A percentile compares a stretch with the other conserved stretches of the same genome.
phyloP scores from a whole-genome alignment of 495 filamentous ascomycete genomes.

The Penicillium angulare region DNA sequence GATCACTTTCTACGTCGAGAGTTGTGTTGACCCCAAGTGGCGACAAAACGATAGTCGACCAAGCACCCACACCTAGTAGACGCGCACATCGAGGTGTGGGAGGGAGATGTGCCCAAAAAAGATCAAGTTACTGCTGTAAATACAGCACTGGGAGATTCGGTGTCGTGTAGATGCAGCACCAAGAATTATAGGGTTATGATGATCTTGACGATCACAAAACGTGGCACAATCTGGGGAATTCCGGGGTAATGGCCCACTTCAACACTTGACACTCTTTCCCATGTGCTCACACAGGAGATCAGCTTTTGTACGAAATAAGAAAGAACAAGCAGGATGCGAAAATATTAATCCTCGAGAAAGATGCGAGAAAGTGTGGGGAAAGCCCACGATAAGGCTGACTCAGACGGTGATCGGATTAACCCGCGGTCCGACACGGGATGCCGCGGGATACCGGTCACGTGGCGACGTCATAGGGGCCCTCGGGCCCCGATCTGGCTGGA shows the following conservation, averaged over 20 bases:
- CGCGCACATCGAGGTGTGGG: slow-evolving; percentile 44
- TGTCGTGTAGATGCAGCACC: slow-evolving; percentile 5
- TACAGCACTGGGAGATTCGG: slow-evolving; percentile 14
- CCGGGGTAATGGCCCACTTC: slow-evolving; percentile 9
- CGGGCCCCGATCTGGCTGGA: not conserved
- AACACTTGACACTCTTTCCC: not conserved
- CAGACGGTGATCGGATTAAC: slow-evolving; percentile 16
- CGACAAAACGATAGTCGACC: slow-evolving; percentile 44
- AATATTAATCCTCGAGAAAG: slow-evolving; percentile 3
- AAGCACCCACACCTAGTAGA: slow-evolving; percentile 41
- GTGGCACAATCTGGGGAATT: not conserved
- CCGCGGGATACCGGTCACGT: slow-evolving; percentile 21
- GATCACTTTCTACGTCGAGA: slow-evolving; percentile 31
- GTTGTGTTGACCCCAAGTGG: slow-evolving; percentile 39
- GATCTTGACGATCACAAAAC: slow-evolving; percentile 8
- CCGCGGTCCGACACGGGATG: slow-evolving; percentile 13
- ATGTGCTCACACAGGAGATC: not conserved
- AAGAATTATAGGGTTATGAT: slow-evolving; percentile 6
- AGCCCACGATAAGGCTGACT: slow-evolving; percentile 20
- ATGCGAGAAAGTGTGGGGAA: slow-evolving; percentile 24
- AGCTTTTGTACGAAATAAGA: not conserved
- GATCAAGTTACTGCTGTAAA: slow-evolving; percentile 11
- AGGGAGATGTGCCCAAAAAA: slow-evolving; percentile 27
- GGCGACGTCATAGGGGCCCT: slow-evolving; percentile 8
- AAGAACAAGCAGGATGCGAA: slow-evolving; percentile 1